Base-by-base conservation (phyloP, 2,329 filamentous ascomycete genomes). In the Diaporthe ampelina region DNA sequence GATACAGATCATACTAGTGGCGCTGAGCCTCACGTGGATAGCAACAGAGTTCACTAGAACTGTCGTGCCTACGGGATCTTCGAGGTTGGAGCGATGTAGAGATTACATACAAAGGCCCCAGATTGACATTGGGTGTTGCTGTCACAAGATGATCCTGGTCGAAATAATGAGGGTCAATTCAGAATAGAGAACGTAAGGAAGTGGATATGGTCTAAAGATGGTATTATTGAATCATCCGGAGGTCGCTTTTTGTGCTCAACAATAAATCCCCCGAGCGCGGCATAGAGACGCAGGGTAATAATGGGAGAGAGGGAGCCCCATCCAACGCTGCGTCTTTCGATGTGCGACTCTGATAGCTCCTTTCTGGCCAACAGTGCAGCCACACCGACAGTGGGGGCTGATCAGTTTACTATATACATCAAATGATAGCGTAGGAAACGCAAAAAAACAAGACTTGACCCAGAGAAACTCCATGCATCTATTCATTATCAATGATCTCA, bases 391-490 rank as follows among this genome's bases (percentile, higher is more conserved):
- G 15, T 21, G 15, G 63, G 63, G 32, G 48, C 63, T n/a, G 32
- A 2, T 32, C n/a, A 40, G 21, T 45, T 68, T 54, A 40, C 48
- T 68, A 68, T 68, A 4, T 68, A 68, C 63, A 68, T 21, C 45
- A 68, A 29, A 13, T 15, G 26, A 29, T 50, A 24, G 37, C 63
- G 32, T 17, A 37, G n/a, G 19, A 67, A 52, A 1, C 4, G 15
- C 4, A 37, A 37, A 37, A 13, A 37, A 37, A 37, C 8, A 40
- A 50, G 17, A 24, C 37, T 40, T 40, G 17, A 21, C 48, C 63
- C n/a, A 68, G 3, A 19, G 9, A n/a, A 67, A 68, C 48, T 68
- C 63, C 63, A 54, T 68, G 63, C 63, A 37, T 54, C 63, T 68
- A 68, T 54, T 68, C 50, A 50, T 61, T 17, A 37, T 59, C 43